Conservation (phyloP, 148 eudicot genomes). For the Pouteria glomerata region DNA sequence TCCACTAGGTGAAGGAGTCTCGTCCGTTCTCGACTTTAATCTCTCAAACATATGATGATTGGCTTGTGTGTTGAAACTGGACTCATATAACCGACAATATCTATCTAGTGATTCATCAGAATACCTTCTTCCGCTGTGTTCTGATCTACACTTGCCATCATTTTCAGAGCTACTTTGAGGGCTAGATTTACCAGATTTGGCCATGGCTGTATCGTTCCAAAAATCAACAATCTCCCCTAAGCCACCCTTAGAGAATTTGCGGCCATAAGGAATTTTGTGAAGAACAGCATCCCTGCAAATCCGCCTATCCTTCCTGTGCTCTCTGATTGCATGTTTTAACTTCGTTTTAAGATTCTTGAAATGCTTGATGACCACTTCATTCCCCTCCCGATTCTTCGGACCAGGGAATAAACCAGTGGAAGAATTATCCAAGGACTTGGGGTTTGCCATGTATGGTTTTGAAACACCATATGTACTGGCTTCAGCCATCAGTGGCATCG, state of each 20-base stretch:
- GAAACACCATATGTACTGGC: background rate
- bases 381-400: conserved; percentile 15
- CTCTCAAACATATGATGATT: conserved; percentile 17
- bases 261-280: conserved; percentile 74
- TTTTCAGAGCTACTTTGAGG: background rate
- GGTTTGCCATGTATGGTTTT: background rate
- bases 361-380: conserved; percentile 20
- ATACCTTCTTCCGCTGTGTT: conserved; percentile 31
- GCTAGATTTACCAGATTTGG: conserved; percentile 5
- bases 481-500: background rate
- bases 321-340: conserved; percentile 57
- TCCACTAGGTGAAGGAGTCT: conserved; percentile 13
- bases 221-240: conserved; percentile 10
- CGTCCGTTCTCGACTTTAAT: conserved; percentile 28
- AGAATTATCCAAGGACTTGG: conserved; percentile 6
- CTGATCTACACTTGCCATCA: conserved; percentile 10
- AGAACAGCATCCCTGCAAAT: conserved; percentile 73
- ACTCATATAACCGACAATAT: conserved; percentile 44
- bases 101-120: conserved; percentile 50
- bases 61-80: conserved; percentile 23
- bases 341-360: conserved; percentile 58
- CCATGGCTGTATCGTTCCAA: conserved; percentile 1
- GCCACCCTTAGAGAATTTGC: conserved; percentile 26
- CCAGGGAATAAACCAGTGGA: conserved; percentile 2
- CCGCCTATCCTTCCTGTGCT: conserved; percentile 65